Percentiles rank a stretch among this genome's conserved stretches.
These are phyloP conservation scores for Heliosperma pusillum DNA, from an alignment of 148 eudicot species.

Conservation along the genomic window DNA sequence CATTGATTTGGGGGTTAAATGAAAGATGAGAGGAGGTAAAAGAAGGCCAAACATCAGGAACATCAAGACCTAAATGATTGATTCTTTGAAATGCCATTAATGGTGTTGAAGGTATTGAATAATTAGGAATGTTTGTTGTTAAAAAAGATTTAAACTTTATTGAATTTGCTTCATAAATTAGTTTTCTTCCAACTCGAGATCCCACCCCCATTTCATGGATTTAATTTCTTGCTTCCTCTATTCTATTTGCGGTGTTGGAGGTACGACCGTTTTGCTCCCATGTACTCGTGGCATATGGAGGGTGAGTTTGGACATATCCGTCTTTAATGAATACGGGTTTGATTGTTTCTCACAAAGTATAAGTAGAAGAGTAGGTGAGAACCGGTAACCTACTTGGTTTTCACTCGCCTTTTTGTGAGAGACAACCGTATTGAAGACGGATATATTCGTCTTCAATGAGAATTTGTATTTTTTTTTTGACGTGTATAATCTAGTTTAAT, in stretches of 20 bases:
- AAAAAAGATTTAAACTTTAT: slow-evolving; percentile 1
- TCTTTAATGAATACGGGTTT: too few species aligned
- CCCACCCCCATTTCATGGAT: neutral
- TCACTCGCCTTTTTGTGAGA: too few species aligned
- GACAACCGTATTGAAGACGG: too few species aligned
- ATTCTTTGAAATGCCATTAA: slow-evolving; percentile 2
- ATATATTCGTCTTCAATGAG: too few species aligned
- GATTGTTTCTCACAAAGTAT: too few species aligned
- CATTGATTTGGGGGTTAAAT: slow-evolving; percentile 1
- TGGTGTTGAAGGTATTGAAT: neutral
- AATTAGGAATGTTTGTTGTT: neutral
- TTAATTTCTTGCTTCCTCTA: neutral
- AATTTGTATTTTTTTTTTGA: too few species aligned
- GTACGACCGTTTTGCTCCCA: too few species aligned
- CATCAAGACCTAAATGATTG: slow-evolving; percentile 23
- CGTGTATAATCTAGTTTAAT: too few species aligned
- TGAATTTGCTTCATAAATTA: neutral
- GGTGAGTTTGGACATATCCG: neutral
- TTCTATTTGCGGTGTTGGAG: neutral
- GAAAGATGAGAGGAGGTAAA: slow-evolving; percentile 2
- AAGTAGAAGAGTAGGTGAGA: too few species aligned
- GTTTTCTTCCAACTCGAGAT: neutral
- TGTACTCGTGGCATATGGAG: slow-evolving; percentile 4
- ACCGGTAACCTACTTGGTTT: too few species aligned
- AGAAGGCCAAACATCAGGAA: slow-evolving; percentile 31